Base-by-base conservation (phyloP, 805 yeast genomes). In the Ogataea methylovora region DNA sequence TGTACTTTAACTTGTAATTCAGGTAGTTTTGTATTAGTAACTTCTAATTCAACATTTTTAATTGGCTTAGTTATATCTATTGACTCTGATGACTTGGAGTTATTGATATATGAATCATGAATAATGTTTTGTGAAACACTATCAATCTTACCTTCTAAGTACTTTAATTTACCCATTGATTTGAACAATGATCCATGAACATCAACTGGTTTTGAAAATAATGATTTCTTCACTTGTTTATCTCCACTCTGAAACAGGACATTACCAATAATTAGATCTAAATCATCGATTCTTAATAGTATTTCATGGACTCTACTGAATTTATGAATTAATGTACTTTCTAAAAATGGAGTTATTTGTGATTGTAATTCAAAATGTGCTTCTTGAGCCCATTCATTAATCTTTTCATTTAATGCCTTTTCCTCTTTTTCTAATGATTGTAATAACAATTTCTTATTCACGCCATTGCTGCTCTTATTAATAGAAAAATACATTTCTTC, bases 351-450 rank as follows among this genome's bases (percentile, higher is more conserved):
- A 1, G 42, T 41, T 11, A 60, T 48, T 15, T 46, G 46, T 1
- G 59, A 44, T 36, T 60, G 65, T 24, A 60, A 37, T 35, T 58
- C 62, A 30, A 51, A 45, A 44, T 60, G 65, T 3, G 63, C 49
- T 8, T 34, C 29, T 39, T 57, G 61, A 2, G 61, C 43, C 64
- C 63, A 58, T 12, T 41, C 40, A 13, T 41, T 44, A 8, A 60
- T 48, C 31, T 56, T 48, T 3, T 33, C 32, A 24, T 38, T 41
- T 18, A 52, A 33, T 8, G 13, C 7, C 6, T 32, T 36, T 15
- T 27, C 35, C 20, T 42, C 37, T 23, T 35, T 31, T 36, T 40
- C 26, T 23, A 41, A 18, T 15, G 38, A 38, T 29, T 35, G 33
- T 20, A 20, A 20, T n/a, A n/a, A n/a, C 12, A 11, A 8, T n/a